Base-by-base conservation (phyloP, 441 rosid genomes). In the Euphorbia schlechtendalii region DNA sequence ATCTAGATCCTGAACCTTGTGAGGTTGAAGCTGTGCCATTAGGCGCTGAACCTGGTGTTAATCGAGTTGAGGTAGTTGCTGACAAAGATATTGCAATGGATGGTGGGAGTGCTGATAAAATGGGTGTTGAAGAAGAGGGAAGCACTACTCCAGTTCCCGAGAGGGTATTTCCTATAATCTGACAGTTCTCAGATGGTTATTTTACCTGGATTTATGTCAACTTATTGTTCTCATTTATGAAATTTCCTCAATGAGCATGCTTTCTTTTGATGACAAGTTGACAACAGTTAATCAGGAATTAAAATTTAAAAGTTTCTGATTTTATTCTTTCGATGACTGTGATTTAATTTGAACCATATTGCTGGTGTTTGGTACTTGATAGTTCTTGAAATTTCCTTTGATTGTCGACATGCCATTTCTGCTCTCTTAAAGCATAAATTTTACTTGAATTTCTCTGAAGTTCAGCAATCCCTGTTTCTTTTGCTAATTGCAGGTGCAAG, bases 1-100 rank as follows among this genome's bases (percentile, higher is more conserved):
- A 87, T 76, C 84, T 89, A 73, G 96, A 86, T 64, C 87, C 92
- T 34, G 95, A 87, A 74, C 96, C 90, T 80, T 83, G 90, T 69
- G 85, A 76, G 73, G 87, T 76, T 60, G 86, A 86, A 70, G 79
- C 81, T 77, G 89, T 82, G 55, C 83, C 84, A 75, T 59, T 86
- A 67, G 82, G 85, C 70, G 88, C 81, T 64, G 92, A 85, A 66
- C 88, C 87, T 65, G 87, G 78, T 66, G 76, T 75, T 66, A 91
- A 84, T 78, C 83, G 78, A 67, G 86, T 74, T 55, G 96, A 84
- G 84, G 86, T 83, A 32, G 89, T 83, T 49, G 94, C 88, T 56
- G 92, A 84, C 69, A 86, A 87, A 81, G 89, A 87, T 77, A 78
- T 87, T 64, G 89, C 84, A 13, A 84, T 82, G 78, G 92, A 86